Conservation (phyloP, 1,284 basidiomycete species). For the Pseudozyma sp. region DNA sequence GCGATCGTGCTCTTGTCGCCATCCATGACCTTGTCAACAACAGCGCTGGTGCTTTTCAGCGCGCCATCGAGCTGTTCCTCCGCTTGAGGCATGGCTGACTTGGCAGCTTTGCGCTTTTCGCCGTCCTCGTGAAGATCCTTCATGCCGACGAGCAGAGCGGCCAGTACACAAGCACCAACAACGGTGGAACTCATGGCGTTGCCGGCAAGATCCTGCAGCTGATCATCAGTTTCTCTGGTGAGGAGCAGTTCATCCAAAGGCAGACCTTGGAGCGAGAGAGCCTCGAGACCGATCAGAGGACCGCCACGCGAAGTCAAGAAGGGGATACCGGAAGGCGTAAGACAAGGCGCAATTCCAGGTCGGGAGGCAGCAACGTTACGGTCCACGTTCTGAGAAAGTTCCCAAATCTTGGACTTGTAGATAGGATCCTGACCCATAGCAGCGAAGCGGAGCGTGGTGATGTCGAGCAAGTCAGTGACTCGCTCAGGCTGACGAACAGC, state of each 20-base stretch:
- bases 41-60: slow-evolving; percentile 71
- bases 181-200: slow-evolving; percentile 97
- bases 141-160: slow-evolving; percentile 75
- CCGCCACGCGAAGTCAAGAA: slow-evolving; percentile 95
- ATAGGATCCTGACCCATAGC: slow-evolving; percentile 73
- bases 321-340: slow-evolving; percentile 95
- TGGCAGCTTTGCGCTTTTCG: slow-evolving; percentile 21
- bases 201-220: slow-evolving; percentile 91
- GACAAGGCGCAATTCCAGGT: slow-evolving; percentile 87
- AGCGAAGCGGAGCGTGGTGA: slow-evolving; percentile 84
- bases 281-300: slow-evolving; percentile 93
- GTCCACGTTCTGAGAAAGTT: slow-evolving; percentile 92
- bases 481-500: slow-evolving; percentile 88
- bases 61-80: slow-evolving; percentile 74
- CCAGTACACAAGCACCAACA: slow-evolving; percentile 88
- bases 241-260: slow-evolving; percentile 90
- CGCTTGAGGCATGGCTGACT: slow-evolving; percentile 70
- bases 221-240: slow-evolving; percentile 91
- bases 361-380: slow-evolving; percentile 83
- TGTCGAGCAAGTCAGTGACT: slow-evolving; percentile 94
- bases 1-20: slow-evolving; percentile 70
- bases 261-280: slow-evolving; percentile 90
- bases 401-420: slow-evolving; percentile 75
- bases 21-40: slow-evolving; percentile 70
- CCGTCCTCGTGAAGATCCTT: slow-evolving; percentile 43